Evolutionary conservation across 2,329 filamentous ascomycete species (phyloP).

Genomic region (Ophiostoma quercus): DNA sequence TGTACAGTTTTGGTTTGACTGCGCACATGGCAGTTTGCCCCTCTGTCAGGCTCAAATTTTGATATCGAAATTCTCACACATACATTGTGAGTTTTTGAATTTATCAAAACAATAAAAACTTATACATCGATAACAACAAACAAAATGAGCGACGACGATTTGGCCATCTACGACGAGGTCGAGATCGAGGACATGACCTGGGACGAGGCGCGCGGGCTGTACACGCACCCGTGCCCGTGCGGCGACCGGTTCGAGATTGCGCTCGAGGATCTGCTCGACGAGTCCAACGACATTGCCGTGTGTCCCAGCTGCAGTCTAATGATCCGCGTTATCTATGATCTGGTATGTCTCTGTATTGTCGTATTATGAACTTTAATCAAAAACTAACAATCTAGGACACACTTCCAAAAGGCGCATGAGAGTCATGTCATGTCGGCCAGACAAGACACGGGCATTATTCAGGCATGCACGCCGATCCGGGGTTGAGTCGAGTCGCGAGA

Average conservation of each 20-base stretch:
- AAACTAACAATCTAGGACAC: conserved; percentile 1
- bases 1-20: neutral
- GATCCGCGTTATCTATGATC: conserved; percentile 90
- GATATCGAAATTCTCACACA: neutral
- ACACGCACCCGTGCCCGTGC: conserved; percentile 94
- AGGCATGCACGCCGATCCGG: neutral
- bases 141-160: conserved; percentile 52
- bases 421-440: neutral
- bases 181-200: conserved; percentile 99
- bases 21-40: conserved; percentile 15
- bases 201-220: conserved; percentile 75
- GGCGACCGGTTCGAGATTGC: conserved; percentile 93
- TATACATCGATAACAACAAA: too few relatives aligned
- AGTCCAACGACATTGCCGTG: conserved; percentile 82
- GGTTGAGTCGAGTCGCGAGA: neutral
- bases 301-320: conserved; percentile 96
- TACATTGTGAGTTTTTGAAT: neutral
- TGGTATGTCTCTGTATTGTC: neutral
- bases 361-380: too few relatives aligned
- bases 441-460: neutral
- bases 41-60: conserved; percentile 11
- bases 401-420: neutral
- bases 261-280: conserved; percentile 77
- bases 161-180: conserved; percentile 91
- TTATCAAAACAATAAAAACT: neutral